Evolutionary conservation across 2,329 filamentous ascomycete genomes (phyloP).

Genomic region (Sporothrix globosa): DNA sequence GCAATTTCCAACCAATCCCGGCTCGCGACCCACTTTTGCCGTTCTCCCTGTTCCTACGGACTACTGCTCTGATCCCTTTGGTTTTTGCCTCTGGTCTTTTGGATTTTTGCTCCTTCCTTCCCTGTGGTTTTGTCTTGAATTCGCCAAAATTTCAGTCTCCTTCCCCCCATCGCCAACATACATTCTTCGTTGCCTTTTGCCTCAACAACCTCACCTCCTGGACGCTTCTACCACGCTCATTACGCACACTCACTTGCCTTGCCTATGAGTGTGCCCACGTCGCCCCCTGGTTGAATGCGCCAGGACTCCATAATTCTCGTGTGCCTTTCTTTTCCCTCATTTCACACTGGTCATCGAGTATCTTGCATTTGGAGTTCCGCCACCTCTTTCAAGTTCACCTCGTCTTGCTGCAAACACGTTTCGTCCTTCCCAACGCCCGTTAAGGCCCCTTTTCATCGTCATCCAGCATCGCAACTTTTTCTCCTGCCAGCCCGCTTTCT

Average conservation of each 20-base stretch:
- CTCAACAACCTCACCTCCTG: constrained; percentile 29
- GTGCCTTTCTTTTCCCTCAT: constrained; percentile 21
- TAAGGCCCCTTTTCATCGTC: constrained; percentile 9
- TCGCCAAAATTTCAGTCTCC: constrained; percentile 34
- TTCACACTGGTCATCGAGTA: constrained; percentile 30
- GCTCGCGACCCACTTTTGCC: constrained; percentile 16
- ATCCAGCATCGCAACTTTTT: not conserved
- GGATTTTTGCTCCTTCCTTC: constrained; percentile 24
- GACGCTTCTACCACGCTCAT: constrained; percentile 3
- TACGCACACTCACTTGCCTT: constrained; percentile 2
- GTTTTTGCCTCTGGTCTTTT: constrained; percentile 32
- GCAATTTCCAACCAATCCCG: constrained; percentile 24
- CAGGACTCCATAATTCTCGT: constrained; percentile 30
- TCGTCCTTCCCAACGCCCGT: constrained; percentile 34
- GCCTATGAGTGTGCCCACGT: constrained; percentile 28
- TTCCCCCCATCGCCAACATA: constrained; percentile 26
- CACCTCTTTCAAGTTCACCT: constrained; percentile 41
- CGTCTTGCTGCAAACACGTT: constrained; percentile 35
- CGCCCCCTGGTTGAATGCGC: constrained; percentile 34
- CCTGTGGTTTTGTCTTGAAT: constrained; percentile 22
- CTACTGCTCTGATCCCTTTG: constrained; percentile 17
- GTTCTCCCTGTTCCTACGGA: constrained; percentile 20
- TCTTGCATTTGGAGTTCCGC: constrained; percentile 20
- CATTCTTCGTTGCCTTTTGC: constrained; percentile 25
- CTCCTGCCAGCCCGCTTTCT: not conserved